Base-by-base conservation (phyloP, 164 flowering plant species). In the Vitis rotundifolia region DNA sequence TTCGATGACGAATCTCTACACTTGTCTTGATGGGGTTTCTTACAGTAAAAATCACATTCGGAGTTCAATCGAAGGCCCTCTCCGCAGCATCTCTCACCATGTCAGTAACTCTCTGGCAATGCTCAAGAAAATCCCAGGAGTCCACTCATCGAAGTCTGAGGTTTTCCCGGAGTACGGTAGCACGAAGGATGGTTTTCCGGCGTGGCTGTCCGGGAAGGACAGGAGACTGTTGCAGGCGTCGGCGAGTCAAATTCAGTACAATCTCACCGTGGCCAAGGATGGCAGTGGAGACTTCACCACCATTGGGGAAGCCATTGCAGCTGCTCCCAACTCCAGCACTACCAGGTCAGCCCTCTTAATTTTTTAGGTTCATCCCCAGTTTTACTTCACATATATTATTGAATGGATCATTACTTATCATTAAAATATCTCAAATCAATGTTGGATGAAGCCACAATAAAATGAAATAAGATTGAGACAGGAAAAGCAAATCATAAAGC, bases 11-110 rank as follows among this genome's bases (percentile, higher is more conserved):
- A 90, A 94, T 68, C 93, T 86, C 71, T 74, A 78, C 83, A 93
- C 98, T 2, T 95, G 98, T 73, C 90, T 95, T 14, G 99, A 95
- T 28, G 99, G 98, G 14, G 84, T 94, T 58, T 83, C 85, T 15
- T 67, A 72, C 59, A 77, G 86, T 49, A 70, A 71, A 8, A 69
- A 71, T 2, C 62, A 70, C 6, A 68, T 86, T 5, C 67, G 91
- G 11, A 31, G 71, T 0, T 29, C 16, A 11, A 83, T 94, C 16
- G 73, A 86, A 63, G 61, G 60, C 0, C 51, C 77, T 7, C 19
- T 92, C 22, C n/a, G 47, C 18, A 79, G 64, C 16, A 89, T 89
- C 19, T 76, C 88, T 0, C 79, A 61, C 1, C 87, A 83, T 68
- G 86, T 92, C 1, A 91, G 97, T 57, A 94, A 92, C 69, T 78